phyloP scores from a whole-genome alignment of 140 eudicot species.

The Flaveria floridana region DNA sequence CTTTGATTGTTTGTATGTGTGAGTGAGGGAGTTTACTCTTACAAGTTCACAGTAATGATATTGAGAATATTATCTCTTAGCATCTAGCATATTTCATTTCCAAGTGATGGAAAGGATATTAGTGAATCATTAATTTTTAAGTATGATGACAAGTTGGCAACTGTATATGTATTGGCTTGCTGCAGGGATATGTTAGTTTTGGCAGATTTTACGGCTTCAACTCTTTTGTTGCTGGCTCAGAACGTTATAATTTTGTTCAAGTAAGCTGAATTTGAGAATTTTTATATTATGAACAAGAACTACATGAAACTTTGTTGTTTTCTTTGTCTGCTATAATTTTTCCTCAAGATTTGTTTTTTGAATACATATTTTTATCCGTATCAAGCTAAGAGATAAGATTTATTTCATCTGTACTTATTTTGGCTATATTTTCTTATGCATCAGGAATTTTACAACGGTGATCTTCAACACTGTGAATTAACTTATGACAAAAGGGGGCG shows the following conservation, averaged over 20 bases:
- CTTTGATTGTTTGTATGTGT: background rate
- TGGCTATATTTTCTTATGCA: constrained; percentile 4
- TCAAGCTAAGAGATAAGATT: no score
- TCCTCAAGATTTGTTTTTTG: background rate
- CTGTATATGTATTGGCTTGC: constrained; percentile 28
- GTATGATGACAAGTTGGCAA: constrained; percentile 22
- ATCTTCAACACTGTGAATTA: constrained; percentile 62
- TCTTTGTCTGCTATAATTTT: constrained; percentile 2
- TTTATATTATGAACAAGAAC: constrained; percentile 16
- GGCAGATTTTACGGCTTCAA: constrained; percentile 73
- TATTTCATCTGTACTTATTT: background rate
- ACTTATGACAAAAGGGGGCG: constrained; percentile 83
- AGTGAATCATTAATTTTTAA: background rate
- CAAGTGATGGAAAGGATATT: constrained; percentile 4
- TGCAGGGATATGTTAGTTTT: constrained; percentile 79
- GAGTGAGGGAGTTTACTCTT: no score
- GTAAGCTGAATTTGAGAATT: constrained; percentile 44
- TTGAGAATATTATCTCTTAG: no score
- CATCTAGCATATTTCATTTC: background rate
- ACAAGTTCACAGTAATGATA: no score
- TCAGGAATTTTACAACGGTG: constrained; percentile 79
- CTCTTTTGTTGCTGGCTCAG: constrained; percentile 75
- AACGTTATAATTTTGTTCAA: constrained; percentile 66
- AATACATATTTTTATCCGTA: background rate
- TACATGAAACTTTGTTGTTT: background rate